Conservation (phyloP, 2,329 filamentous ascomycete genomes). For the Fusarium mexicanum region DNA sequence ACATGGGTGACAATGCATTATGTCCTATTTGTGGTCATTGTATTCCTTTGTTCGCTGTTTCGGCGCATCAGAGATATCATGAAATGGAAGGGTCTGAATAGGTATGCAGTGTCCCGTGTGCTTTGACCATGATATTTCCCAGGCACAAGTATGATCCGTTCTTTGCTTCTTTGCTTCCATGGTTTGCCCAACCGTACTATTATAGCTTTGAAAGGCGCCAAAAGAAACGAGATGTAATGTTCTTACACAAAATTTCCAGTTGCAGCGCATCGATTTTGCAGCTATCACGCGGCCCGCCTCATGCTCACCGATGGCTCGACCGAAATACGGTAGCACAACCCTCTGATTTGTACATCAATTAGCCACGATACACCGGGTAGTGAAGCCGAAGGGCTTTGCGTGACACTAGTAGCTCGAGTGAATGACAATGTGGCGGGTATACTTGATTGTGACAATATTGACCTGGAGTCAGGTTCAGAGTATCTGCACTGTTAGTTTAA, state of each 20-base stretch:
- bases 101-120: background rate
- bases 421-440: background rate
- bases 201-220: background rate
- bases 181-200: background rate
- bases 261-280: background rate
- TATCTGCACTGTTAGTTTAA: background rate
- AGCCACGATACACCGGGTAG: constrained; percentile 16
- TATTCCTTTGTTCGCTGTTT: constrained; percentile 67
- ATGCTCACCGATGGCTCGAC: constrained; percentile 34
- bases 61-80: constrained; percentile 60
- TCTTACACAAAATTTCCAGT: background rate
- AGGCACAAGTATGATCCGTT: background rate
- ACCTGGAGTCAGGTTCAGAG: background rate
- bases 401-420: background rate
- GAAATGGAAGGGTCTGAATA: constrained; percentile 43
- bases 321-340: constrained; percentile 30
- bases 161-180: background rate
- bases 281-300: constrained; percentile 1
- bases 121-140: background rate
- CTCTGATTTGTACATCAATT: constrained; percentile 29
- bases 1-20: constrained; percentile 41
- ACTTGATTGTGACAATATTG: background rate
- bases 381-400: constrained; percentile 11
- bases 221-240: background rate
- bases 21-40: constrained; percentile 62